Evolutionary conservation across 352 stramenopile species (phyloP), one percentile per base, ranked within the genome.

Genomic region (Globisporangium parvum): DNA sequence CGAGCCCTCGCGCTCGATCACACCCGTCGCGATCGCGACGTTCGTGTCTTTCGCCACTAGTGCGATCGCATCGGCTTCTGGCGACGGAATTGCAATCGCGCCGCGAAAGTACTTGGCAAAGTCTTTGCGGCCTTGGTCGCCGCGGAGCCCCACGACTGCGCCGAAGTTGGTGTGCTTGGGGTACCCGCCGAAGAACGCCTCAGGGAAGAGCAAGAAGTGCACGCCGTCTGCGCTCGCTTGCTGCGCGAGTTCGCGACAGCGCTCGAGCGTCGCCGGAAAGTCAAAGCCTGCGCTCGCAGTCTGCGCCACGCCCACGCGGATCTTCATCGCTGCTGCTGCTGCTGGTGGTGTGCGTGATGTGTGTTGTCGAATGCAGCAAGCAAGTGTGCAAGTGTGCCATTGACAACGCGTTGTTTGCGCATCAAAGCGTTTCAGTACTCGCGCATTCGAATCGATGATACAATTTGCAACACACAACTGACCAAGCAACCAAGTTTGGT

Each of bases 131-230:
- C 61, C 61, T 21, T 60, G 46, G 56, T 64, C 56, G 40, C 39
- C 42, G 10, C 61, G 61, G 6, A 51, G 41, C 17, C 61, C 61
- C 0, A 68, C 28, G 31, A 64, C 41, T 1, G 61, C 61, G 21
- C 61, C 61, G 42, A 68, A 68, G 61, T 51, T 62, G 17, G 52
- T 63, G 51, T 61, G 55, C 57, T 68, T 68, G 28, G 61, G 61
- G 51, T 68, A 68, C 3, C 61, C 61, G 28, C 61, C 61, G 21
- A 68, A 68, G 57, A 68, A 68, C 37, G 61, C 61, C 47, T 68
- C 61, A 0, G 61, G 61, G 47, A 68, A 68, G 51, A 65, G 56
- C 51, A 68, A 51, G 20, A 68, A 59, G 40, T 59, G 51, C 39
- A 65, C 61, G 33, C 52, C 47, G 17, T 51, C 50, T 2, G 51